Base-by-base conservation (phyloP, 306 rosid species). In the Dryas octopetala region DNA sequence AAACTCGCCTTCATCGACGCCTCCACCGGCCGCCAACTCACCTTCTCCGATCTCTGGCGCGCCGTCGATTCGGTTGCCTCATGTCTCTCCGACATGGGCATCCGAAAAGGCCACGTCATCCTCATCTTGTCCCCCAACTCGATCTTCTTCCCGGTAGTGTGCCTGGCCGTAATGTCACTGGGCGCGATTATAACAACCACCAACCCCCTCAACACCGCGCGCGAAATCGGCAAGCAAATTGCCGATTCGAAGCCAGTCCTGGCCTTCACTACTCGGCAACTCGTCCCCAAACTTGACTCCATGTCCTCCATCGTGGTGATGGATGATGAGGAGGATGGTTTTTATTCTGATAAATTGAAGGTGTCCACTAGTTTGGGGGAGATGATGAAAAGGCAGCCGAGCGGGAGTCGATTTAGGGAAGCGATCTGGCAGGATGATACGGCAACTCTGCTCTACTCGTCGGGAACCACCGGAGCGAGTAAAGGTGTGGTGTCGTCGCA, bases 401-500 rank as follows among this genome's bases (percentile, higher is more conserved):
- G 40, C 4, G 38, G 38, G 15, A 75, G 45, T 16, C 82, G 77
- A 76, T 73, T 84, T 1, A 81, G 49, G 55, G 88, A 92, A 3
- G 89, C 81, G 52, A 78, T 95, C 5, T 17, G 64, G 43, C 98
- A 89, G 81, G 88, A 90, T 40, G 97, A 95, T 66, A 90, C 97
- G 5, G 97, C 98, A 7, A 89, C 97, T 9, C 79, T 91, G 19
- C 90, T 95, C 0, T 95, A 95, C 73, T 95, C 98, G 0, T 95
- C 97, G 0, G 98, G 98, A 5, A 95, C 98, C 4, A 95, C 98
- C 3, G 98, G 98, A 0, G 91, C 88, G 1, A 90, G 96, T 75
- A 95, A 95, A 81, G 98, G 98, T 2, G 98, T 95, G 40, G 75
- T 91, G n/a, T 88, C 96, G 0, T 91, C 98, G 1, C 98, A 95